Percentiles rank a stretch among this genome's conserved stretches.
Conservation (phyloP, 2,329 filamentous ascomycete genomes). For the Colletotrichum somersetense region DNA sequence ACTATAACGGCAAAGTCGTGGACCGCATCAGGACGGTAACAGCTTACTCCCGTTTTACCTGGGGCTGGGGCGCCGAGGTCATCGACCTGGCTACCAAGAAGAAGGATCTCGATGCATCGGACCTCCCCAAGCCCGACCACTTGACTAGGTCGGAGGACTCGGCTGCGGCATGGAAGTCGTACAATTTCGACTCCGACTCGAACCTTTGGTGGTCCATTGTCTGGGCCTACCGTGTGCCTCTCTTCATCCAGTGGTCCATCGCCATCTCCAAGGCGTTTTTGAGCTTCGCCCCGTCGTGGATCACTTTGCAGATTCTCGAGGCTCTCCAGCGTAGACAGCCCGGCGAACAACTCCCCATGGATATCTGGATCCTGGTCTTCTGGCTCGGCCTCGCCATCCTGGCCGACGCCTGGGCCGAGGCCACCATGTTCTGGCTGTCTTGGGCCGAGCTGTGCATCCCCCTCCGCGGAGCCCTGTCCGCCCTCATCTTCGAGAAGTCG, state of each 20-base stretch:
- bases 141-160: conserved; percentile 64
- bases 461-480: conserved; percentile 76
- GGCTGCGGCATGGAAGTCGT: conserved; percentile 63
- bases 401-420: conserved; percentile 70
- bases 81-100: conserved; percentile 68
- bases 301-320: conserved; percentile 74
- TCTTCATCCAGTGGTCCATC: conserved; percentile 71
- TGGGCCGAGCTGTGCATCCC: conserved; percentile 74
- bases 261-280: conserved; percentile 67
- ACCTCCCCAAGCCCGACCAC: conserved; percentile 73
- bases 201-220: conserved; percentile 72
- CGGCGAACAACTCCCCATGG: conserved; percentile 60
- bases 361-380: conserved; percentile 77
- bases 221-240: conserved; percentile 65
- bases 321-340: conserved; percentile 69
- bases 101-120: conserved; percentile 70
- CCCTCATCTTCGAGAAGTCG: conserved; percentile 81
- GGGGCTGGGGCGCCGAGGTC: conserved; percentile 71
- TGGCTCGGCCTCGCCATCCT: conserved; percentile 72
- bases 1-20: conserved; percentile 67
- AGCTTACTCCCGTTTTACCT: conserved; percentile 73
- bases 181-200: conserved; percentile 54
- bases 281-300: conserved; percentile 78
- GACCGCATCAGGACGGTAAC: conserved; percentile 74
- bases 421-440: conserved; percentile 75